Evolutionary conservation across 306 rosid genomes (phyloP).

Genomic region (Inga oerstediana): DNA sequence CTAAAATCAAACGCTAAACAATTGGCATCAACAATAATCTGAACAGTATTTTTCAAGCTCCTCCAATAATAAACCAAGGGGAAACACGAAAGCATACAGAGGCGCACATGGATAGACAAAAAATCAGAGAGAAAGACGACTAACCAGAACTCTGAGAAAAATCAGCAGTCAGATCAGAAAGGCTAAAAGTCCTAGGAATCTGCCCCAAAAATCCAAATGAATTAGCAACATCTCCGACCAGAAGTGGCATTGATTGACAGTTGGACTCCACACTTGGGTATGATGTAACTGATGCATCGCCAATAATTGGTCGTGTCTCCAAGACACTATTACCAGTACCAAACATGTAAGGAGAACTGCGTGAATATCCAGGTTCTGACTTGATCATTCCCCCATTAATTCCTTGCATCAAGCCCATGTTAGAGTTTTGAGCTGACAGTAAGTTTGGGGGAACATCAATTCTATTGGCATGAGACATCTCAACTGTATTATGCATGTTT

Average conservation of each 20-base stretch:
- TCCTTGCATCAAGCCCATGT: constrained; percentile 73
- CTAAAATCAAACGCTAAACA: background rate
- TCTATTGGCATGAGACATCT: constrained; percentile 64
- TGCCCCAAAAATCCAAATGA: constrained; percentile 73
- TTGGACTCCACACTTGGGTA: constrained; percentile 61
- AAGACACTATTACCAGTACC: constrained; percentile 63
- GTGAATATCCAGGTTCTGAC: constrained; percentile 77
- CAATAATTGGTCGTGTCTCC: constrained; percentile 60
- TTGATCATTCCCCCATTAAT: constrained; percentile 74
- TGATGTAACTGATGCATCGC: constrained; percentile 65
- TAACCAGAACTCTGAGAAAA: constrained; percentile 85
- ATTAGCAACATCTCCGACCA: constrained; percentile 57
- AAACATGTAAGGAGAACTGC: constrained; percentile 63
- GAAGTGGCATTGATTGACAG: constrained; percentile 57
- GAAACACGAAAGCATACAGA: constrained; percentile 15
- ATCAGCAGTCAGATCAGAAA: constrained; percentile 80
- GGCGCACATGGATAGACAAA: constrained; percentile 10
- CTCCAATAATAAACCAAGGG: background rate
- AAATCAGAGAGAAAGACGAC: constrained; percentile 26
- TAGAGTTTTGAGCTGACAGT: constrained; percentile 60
- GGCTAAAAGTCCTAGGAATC: constrained; percentile 83
- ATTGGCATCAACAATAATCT: constrained; percentile 13
- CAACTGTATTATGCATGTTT: constrained; percentile 60
- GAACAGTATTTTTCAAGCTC: constrained; percentile 1
- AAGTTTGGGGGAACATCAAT: constrained; percentile 59